Percentiles rank a stretch among this genome's conserved stretches.
Evolutionary conservation across 2,329 filamentous ascomycete genomes (phyloP).

Genomic region (Verticillium tricorpus): DNA sequence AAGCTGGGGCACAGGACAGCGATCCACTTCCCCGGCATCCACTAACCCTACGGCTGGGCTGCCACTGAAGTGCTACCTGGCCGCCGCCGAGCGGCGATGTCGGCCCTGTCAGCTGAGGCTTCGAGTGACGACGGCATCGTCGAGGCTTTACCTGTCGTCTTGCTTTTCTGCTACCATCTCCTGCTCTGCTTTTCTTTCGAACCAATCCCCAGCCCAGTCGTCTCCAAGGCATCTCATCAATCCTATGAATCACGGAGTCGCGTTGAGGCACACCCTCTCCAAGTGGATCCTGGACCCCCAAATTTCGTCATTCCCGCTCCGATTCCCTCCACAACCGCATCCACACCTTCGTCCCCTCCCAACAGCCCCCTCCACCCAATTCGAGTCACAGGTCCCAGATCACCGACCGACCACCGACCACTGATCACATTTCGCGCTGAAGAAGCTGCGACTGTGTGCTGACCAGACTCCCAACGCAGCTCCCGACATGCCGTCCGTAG

Average conservation of each 20-base stretch:
- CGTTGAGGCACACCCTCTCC: too few species aligned
- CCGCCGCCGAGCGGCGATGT: neutral
- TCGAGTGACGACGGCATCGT: too few species aligned
- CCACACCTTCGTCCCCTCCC: conserved; percentile 1
- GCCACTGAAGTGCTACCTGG: neutral
- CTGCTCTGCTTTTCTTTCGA: neutral
- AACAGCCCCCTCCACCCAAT: neutral
- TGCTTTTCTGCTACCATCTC: neutral
- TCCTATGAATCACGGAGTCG: too few species aligned
- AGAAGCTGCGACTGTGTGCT: neutral
- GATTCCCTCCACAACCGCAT: neutral
- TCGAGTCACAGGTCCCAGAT: neutral
- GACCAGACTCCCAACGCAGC: conserved; percentile 4
- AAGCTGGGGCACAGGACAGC: neutral
- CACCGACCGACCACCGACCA: neutral
- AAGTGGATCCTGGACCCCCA: conserved; percentile 1
- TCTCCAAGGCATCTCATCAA: too few species aligned
- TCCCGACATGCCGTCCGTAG: conserved; percentile 12
- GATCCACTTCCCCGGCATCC: neutral
- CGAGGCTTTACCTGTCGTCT: too few species aligned
- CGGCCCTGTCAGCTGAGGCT: neutral
- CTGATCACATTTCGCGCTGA: neutral
- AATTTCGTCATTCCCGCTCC: conserved; percentile 11
- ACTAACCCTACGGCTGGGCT: neutral
- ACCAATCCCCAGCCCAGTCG: too few species aligned